Percentiles rank a stretch among this genome's conserved stretches.
These are phyloP conservation scores for Pseudevernia furfuracea DNA, from an alignment of 495 filamentous ascomycete genomes.

Conservation along the genomic window DNA sequence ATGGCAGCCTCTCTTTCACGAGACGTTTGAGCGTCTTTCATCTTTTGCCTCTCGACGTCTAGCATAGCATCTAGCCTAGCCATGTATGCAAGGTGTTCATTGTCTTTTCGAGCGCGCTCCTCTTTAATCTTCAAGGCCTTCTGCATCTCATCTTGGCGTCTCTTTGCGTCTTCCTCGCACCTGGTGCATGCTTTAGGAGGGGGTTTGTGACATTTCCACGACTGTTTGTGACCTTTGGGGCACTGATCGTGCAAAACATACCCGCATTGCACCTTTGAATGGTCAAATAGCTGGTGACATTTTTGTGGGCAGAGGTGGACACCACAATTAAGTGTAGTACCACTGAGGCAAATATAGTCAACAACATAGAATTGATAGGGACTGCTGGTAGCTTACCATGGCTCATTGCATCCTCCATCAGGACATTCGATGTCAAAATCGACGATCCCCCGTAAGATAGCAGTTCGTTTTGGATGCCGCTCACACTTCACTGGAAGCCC, in stretches of 20 bases:
- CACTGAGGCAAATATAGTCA: slow-evolving; percentile 33
- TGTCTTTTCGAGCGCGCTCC: slow-evolving; percentile 42
- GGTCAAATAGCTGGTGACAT: slow-evolving; percentile 61
- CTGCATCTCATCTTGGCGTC: slow-evolving; percentile 36
- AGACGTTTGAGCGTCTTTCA: slow-evolving; percentile 42
- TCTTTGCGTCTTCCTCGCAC: slow-evolving; percentile 42
- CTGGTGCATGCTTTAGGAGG: slow-evolving; percentile 20
- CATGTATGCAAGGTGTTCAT: slow-evolving; percentile 43
- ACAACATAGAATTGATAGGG: background rate
- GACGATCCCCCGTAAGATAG: slow-evolving; percentile 37
- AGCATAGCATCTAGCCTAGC: slow-evolving; percentile 53
- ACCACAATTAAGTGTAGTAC: slow-evolving; percentile 51
- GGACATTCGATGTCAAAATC: slow-evolving; percentile 58
- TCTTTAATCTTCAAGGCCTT: slow-evolving; percentile 49
- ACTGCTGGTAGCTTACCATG: no score
- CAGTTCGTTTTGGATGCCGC: slow-evolving; percentile 48
- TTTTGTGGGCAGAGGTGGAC: slow-evolving; percentile 51
- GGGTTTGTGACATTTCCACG: slow-evolving; percentile 33
- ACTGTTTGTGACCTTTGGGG: slow-evolving; percentile 42
- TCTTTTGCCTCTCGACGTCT: slow-evolving; percentile 40
- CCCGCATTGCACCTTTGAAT: slow-evolving; percentile 55
- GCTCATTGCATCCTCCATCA: slow-evolving; percentile 59
- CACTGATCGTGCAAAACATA: slow-evolving; percentile 44
- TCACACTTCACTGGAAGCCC: slow-evolving; percentile 65
- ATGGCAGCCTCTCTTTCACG: slow-evolving; percentile 39